Evolutionary conservation across 1,284 basidiomycete genomes (phyloP).

Genomic region (Fomitopsis palustris): DNA sequence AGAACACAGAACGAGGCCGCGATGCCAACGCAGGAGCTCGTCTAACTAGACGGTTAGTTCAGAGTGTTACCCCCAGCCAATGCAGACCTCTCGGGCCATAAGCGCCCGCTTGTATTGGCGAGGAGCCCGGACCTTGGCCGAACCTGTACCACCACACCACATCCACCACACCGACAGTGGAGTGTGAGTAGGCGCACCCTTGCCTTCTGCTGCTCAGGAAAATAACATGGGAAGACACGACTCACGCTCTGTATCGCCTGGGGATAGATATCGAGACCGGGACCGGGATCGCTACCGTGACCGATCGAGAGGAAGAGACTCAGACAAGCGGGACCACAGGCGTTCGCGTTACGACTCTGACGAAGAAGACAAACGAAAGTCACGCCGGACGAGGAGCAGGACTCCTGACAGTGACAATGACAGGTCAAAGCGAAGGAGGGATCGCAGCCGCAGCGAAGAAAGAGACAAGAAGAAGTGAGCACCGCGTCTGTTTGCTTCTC

Average conservation of each 20-base stretch:
- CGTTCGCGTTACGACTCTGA: constrained; percentile 31
- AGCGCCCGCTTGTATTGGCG: background rate
- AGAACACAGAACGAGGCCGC: background rate
- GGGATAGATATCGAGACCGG: constrained; percentile 30
- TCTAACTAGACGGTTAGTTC: background rate
- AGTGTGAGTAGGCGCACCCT: constrained; percentile 8
- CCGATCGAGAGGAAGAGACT: constrained; percentile 18
- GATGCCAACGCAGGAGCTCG: background rate
- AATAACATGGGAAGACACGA: constrained; percentile 31
- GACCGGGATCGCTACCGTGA: constrained; percentile 22
- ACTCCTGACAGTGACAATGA: constrained; percentile 37
- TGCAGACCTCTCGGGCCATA: background rate
- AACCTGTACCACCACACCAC: background rate
- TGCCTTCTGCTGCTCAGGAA: constrained; percentile 5
- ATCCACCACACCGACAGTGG: background rate
- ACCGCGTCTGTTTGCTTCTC: background rate
- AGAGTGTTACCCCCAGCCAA: background rate
- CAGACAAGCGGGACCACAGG: constrained; percentile 25
- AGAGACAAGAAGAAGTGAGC: constrained; percentile 57
- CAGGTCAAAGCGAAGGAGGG: constrained; percentile 37
- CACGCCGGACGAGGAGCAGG: constrained; percentile 36
- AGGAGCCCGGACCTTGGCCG: background rate
- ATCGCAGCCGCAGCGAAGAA: constrained; percentile 34
- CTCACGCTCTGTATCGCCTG: constrained; percentile 49
- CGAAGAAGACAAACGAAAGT: constrained; percentile 29